phyloP scores from a whole-genome alignment of 495 filamentous ascomycete genomes.

The Xylaria venustula region DNA sequence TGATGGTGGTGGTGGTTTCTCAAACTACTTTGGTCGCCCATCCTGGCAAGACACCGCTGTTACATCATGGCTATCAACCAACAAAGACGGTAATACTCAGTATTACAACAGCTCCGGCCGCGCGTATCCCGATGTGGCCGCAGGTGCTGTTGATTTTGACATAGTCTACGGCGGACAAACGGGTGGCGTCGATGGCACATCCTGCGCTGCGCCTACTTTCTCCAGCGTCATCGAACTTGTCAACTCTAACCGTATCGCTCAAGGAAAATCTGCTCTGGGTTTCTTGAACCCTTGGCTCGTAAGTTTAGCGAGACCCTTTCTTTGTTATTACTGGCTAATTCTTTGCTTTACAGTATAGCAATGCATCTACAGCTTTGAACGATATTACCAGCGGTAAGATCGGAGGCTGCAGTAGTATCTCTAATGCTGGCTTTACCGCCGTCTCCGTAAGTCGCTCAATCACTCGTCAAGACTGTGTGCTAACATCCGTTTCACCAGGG shows the following conservation, averaged over 20 bases:
- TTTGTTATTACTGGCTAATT: too few relatives aligned
- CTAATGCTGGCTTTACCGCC: too few relatives aligned
- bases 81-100: constrained; percentile 29
- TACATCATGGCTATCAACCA: constrained; percentile 42
- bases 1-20: constrained; percentile 67
- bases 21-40: constrained; percentile 56
- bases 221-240: constrained; percentile 52
- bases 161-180: constrained; percentile 43
- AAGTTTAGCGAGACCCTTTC: too few relatives aligned
- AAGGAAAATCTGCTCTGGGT: constrained; percentile 50
- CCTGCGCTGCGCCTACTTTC: constrained; percentile 37
- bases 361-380: too few relatives aligned
- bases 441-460: too few relatives aligned
- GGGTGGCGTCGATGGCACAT: constrained; percentile 45
- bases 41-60: constrained; percentile 58
- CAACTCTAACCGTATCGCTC: constrained; percentile 54
- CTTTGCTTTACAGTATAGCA: too few relatives aligned
- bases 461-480: too few relatives aligned
- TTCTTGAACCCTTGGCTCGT: constrained; percentile 67
- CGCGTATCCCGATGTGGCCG: constrained; percentile 65
- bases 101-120: constrained; percentile 58
- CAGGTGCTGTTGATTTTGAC: constrained; percentile 54
- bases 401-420: too few relatives aligned
- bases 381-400: too few relatives aligned
- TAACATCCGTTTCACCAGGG: too few relatives aligned